These are phyloP conservation scores for Aspergillus panamensis DNA, from an alignment of 495 filamentous ascomycete species.

Conservation along the genomic window DNA sequence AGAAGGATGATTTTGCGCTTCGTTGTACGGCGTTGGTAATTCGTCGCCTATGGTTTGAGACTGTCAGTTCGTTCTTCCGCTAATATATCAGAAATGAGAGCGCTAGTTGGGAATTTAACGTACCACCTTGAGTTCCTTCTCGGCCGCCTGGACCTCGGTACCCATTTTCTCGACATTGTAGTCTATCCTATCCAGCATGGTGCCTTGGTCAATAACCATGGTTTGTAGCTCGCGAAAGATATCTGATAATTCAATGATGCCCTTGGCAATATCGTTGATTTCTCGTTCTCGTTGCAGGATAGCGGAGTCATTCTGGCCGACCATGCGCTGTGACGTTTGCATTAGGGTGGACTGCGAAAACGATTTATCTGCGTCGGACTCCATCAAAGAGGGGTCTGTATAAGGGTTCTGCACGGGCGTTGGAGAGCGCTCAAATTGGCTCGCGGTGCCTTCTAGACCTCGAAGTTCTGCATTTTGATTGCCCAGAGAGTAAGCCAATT, in stretches of 20 bases:
- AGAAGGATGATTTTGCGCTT: slow-evolving; percentile 90
- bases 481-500: slow-evolving; percentile 12
- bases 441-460: slow-evolving; percentile 63
- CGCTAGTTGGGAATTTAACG: slow-evolving; percentile 20
- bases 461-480: slow-evolving; percentile 63
- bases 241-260: slow-evolving; percentile 93
- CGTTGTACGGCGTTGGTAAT: slow-evolving; percentile 83
- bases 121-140: slow-evolving; percentile 85
- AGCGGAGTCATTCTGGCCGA: slow-evolving; percentile 73
- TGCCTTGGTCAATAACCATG: slow-evolving; percentile 98
- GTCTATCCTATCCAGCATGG: slow-evolving; percentile 95
- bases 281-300: slow-evolving; percentile 94
- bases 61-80: slow-evolving; percentile 5
- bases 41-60: slow-evolving; percentile 52
- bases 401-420: slow-evolving; percentile 66
- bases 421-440: slow-evolving; percentile 58
- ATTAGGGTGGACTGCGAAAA: slow-evolving; percentile 86
- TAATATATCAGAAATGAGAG: not conserved
- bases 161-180: slow-evolving; percentile 96
- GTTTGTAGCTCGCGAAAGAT: slow-evolving; percentile 93
- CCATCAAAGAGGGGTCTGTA: slow-evolving; percentile 76
- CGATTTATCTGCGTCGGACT: slow-evolving; percentile 85
- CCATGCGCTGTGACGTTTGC: slow-evolving; percentile 65
- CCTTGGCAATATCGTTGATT: slow-evolving; percentile 95
- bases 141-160: slow-evolving; percentile 82